Evolutionary conservation across 208 protist genomes (phyloP).

Genomic region (Crithidia mellificae): DNA sequence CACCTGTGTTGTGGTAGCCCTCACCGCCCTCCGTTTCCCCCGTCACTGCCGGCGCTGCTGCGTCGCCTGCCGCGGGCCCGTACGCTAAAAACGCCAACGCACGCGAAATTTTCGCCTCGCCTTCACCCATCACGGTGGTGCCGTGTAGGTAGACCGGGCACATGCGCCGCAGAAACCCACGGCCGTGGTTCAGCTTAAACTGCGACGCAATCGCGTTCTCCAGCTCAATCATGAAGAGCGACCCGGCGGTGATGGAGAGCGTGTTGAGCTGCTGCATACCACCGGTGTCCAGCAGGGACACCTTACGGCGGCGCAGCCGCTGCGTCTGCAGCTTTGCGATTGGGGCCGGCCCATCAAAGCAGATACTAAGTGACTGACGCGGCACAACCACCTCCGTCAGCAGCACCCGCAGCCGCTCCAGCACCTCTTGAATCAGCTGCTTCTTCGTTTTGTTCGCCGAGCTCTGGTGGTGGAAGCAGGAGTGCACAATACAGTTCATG

Average conservation of each 20-base stretch:
- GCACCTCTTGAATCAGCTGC: conserved; percentile 75
- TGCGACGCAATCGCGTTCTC: conserved; percentile 81
- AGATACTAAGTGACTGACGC: conserved; percentile 66
- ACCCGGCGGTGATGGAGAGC: conserved; percentile 79
- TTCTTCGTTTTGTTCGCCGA: conserved; percentile 44
- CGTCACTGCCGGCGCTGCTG: neutral
- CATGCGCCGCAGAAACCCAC: conserved; percentile 55
- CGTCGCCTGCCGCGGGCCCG: conserved; percentile 13
- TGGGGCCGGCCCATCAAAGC: conserved; percentile 82
- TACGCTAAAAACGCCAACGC: conserved; percentile 73
- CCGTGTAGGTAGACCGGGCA: conserved; percentile 81
- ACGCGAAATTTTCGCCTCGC: conserved; percentile 82
- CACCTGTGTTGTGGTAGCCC: too few species aligned
- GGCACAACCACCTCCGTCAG: conserved; percentile 70
- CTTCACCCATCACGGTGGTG: conserved; percentile 78
- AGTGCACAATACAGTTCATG: conserved; percentile 88
- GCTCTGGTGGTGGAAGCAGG: conserved; percentile 48
- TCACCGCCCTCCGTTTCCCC: neutral
- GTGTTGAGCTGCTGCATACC: conserved; percentile 55
- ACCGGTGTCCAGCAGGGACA: conserved; percentile 53
- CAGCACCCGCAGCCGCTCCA: conserved; percentile 68
- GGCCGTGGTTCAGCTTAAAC: conserved; percentile 63
- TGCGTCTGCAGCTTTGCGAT: conserved; percentile 85
- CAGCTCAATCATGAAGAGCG: conserved; percentile 84
- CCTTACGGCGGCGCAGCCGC: conserved; percentile 72